Evolutionary conservation across 805 yeast genomes (phyloP).

Genomic region (Cyberlindnera euphorbiae): DNA sequence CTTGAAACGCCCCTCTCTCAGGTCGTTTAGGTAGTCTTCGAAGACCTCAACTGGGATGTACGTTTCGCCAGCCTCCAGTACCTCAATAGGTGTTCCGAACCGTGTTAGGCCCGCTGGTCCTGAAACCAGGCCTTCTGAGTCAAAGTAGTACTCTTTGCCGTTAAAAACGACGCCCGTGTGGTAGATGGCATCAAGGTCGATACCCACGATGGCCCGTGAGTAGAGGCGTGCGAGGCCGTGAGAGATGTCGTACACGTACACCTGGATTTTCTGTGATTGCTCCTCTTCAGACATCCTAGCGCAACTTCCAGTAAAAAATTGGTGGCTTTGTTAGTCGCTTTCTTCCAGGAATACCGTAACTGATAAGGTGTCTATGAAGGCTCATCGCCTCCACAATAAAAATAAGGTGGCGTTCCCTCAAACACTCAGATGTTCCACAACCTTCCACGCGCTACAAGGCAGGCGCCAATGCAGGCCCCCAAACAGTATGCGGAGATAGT

Average conservation of each 20-base stretch:
- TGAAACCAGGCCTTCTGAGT: conserved; percentile 48
- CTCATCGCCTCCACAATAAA: no score
- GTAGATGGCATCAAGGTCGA: conserved; percentile 56
- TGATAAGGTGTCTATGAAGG: no score
- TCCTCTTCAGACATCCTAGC: conserved; percentile 5
- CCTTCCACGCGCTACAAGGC: no score
- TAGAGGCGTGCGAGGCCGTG: conserved; percentile 52
- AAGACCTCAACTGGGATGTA: conserved; percentile 47
- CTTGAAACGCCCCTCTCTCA: conserved; percentile 37
- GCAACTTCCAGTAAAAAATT: no score
- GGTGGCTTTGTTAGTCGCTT: no score
- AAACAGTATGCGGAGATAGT: no score
- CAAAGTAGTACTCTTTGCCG: conserved; percentile 54
- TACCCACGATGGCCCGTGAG: conserved; percentile 48
- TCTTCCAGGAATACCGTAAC: background rate
- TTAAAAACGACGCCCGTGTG: conserved; percentile 57
- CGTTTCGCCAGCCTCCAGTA: conserved; percentile 50
- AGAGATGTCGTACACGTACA: conserved; percentile 55
- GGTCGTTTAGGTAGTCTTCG: conserved; percentile 47
- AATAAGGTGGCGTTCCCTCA: no score
- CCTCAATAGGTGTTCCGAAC: conserved; percentile 52
- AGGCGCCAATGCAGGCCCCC: no score
- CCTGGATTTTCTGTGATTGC: conserved; percentile 10
- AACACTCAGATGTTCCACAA: no score
- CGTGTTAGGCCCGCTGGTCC: conserved; percentile 48